phyloP scores from a whole-genome alignment of 2,329 filamentous ascomycete species.

The Blastomyces silverae region DNA sequence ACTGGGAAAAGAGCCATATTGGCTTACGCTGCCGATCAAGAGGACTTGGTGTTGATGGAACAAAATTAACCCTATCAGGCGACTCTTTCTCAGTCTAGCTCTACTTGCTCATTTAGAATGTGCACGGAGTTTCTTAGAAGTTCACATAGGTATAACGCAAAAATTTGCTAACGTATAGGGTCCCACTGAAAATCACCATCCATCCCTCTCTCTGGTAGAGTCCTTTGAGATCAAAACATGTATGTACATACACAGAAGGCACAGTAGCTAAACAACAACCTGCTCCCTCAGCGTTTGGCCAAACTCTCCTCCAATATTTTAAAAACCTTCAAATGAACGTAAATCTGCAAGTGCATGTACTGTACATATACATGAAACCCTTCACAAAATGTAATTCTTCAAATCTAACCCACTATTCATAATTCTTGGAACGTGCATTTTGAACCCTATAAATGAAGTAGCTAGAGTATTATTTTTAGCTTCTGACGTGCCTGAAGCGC shows the following conservation, averaged over 20 bases:
- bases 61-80: neutral
- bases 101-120: neutral
- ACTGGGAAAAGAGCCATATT: neutral
- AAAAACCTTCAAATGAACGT: neutral
- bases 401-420: neutral
- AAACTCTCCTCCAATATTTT: neutral
- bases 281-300: neutral
- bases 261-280: too few species aligned
- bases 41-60: neutral
- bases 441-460: neutral
- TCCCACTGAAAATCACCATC: neutral
- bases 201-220: neutral
- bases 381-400: neutral
- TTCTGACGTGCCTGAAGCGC: neutral
- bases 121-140: neutral
- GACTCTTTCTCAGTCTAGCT: neutral
- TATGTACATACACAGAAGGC: too few species aligned
- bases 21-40: neutral
- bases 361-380: neutral
- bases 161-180: neutral
- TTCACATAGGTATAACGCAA: neutral
- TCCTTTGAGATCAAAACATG: neutral
- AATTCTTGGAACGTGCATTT: neutral
- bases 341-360: too few species aligned
- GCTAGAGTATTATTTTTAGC: neutral